Conservation (phyloP, 1,139 yeast species). For the Hansenula lynferdii region DNA sequence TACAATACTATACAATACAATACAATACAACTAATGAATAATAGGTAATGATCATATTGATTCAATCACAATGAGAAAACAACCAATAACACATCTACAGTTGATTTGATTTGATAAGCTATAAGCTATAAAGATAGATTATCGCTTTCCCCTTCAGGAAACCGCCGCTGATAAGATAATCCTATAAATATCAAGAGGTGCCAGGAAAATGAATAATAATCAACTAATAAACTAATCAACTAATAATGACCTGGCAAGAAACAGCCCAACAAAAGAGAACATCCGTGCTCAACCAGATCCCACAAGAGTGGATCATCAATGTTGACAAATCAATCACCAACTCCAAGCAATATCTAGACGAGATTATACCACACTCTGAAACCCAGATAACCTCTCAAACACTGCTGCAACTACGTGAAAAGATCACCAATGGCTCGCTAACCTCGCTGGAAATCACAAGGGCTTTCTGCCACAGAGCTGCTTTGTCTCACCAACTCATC, state of each 20-base stretch:
- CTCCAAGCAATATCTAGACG: constrained; percentile 5
- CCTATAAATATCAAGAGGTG: no score
- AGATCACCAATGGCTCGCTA: constrained; percentile 14
- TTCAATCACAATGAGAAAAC: no score
- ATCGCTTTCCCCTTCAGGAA: no score
- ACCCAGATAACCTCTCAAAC: constrained; percentile 4
- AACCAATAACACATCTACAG: no score
- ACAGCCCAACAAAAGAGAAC: constrained; percentile 10
- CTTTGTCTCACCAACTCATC: constrained; percentile 52
- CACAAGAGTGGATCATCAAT: constrained; percentile 14
- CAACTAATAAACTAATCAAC: no score
- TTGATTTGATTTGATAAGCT: no score
- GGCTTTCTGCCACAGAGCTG: constrained; percentile 55
- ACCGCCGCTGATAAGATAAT: no score
- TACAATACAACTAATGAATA: no score
- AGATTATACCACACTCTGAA: constrained; percentile 5
- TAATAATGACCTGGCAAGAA: constrained; percentile 8
- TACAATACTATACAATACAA: no score
- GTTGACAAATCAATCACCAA: constrained; percentile 9
- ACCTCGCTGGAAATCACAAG: constrained; percentile 29
- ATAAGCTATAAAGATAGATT: no score
- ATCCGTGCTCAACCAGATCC: constrained; percentile 10
- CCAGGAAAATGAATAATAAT: no score
- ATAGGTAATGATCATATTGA: no score
- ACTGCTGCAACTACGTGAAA: constrained; percentile 9